Percentiles rank a stretch among this genome's conserved stretches.
Evolutionary conservation across 257 asterid species (phyloP).

Genomic region (Solanum chaucha): DNA sequence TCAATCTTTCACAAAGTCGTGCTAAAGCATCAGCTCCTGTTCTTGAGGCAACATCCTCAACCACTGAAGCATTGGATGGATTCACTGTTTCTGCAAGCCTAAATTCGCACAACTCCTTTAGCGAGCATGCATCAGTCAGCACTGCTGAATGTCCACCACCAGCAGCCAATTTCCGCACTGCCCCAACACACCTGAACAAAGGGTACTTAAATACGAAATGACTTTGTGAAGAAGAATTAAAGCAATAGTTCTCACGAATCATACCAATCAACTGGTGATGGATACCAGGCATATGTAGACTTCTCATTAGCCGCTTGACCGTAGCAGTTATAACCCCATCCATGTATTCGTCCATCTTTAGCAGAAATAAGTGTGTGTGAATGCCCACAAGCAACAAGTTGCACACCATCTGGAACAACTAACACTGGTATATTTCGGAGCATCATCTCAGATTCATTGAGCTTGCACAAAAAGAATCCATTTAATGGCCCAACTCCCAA

Average conservation of each 20-base stretch:
- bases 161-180: conserved; percentile 76
- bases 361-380: conserved; percentile 86
- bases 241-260: conserved; percentile 1
- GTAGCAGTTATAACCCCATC: conserved; percentile 97
- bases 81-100: conserved; percentile 61
- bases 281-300: conserved; percentile 89
- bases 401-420: conserved; percentile 67
- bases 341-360: conserved; percentile 80
- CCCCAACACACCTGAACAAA: conserved; percentile 71
- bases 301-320: conserved; percentile 97
- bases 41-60: conserved; percentile 76
- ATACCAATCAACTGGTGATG: conserved; percentile 97
- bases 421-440: conserved; percentile 77
- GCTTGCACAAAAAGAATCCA: conserved; percentile 50
- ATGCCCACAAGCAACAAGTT: conserved; percentile 81
- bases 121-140: conserved; percentile 80
- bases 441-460: conserved; percentile 54
- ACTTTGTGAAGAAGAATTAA: background rate
- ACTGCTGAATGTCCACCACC: conserved; percentile 99
- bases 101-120: conserved; percentile 89
- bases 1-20: conserved; percentile 70
- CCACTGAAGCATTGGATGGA: conserved; percentile 52
- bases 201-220: conserved; percentile 1
- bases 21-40: conserved; percentile 85
- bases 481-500: conserved; percentile 83